Evolutionary conservation across 31 red algal genomes (phyloP), one percentile per base, ranked within the genome.

Genomic region (Odonthalia washingtoniensis): DNA sequence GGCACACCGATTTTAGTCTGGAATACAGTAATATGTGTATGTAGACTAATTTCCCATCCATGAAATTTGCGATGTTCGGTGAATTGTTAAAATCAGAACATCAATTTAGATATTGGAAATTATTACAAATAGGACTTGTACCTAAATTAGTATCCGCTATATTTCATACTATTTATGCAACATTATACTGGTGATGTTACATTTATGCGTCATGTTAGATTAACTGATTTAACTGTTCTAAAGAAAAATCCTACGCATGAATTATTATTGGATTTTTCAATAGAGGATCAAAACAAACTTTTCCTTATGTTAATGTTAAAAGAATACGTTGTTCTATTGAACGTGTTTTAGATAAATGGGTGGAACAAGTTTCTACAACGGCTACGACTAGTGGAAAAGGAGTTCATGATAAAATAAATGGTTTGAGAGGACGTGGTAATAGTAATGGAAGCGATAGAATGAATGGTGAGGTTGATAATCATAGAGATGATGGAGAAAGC

Each of bases 161-260:
- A 75, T 95, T 93, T 35, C 90, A n/a, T 85, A 49, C 87, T 93
- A 17, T 75, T 98, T n/a, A 86, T 92, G 84, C 94, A 98, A 81
- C 96, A 93, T 34, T 98, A 94, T 53, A 85, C 87, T 45, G 96
- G 96, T 40, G 89, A 95, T 79, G 93, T 98, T 34, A 98, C 93
- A 3, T 90, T 98, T 45, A 91, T 95, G 90, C 89, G 81, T 43
- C 90, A 93, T 5, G 73, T 98, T 35, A 18, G 84, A 26, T 66
- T 93, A 36, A 80, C 43, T 0, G 96, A 98, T 44, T 72, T 95
- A 26, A 36, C 43, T 27, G 38, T 63, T 26, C 74, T 98, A 77
- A 85, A 93, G 65, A 77, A 65, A 12, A 98, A 98, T 52, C 96
- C 96, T 3, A 95, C 89, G 2, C 17, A 57, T 27, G 82, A 82